Evolutionary conservation across 306 rosid genomes (phyloP).

Genomic region (Lathyrus oleraceus): DNA sequence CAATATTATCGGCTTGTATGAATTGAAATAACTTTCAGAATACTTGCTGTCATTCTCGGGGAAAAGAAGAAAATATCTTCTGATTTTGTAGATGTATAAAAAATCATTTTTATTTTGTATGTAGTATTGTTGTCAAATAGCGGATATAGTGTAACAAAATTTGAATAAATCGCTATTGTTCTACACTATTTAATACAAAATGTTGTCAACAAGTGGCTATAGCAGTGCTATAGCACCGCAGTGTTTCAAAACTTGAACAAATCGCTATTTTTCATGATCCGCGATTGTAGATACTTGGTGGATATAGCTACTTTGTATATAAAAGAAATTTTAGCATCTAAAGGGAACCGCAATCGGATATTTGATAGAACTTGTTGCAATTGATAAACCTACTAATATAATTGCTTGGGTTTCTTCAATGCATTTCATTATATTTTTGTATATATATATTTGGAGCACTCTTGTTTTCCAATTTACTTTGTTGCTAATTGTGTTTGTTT

Average conservation of each 20-base stretch:
- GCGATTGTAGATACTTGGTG: not conserved
- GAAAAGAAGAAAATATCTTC: not conserved
- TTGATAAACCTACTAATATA: not conserved
- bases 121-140: not conserved
- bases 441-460: conserved; percentile 15
- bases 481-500: not conserved
- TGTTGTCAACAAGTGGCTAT: not conserved
- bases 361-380: not conserved
- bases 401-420: not conserved
- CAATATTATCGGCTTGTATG: not conserved
- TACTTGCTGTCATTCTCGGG: not conserved
- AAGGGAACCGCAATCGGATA: conserved; percentile 3
- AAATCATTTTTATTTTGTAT: conserved; percentile 1
- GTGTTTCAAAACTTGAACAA: not conserved
- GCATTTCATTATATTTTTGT: conserved; percentile 4
- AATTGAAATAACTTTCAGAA: not conserved
- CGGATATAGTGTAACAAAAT: not conserved
- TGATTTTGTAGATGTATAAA: not conserved
- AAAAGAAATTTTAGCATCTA: not conserved
- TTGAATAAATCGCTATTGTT: not conserved
- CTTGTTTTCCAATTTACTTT: not conserved
- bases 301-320: not conserved
- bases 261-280: not conserved
- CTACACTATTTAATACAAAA: not conserved
- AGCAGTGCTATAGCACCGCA: not conserved